These are phyloP conservation scores for Didymella exigua DNA, from an alignment of 2,329 filamentous ascomycete species.

Conservation along the genomic window DNA sequence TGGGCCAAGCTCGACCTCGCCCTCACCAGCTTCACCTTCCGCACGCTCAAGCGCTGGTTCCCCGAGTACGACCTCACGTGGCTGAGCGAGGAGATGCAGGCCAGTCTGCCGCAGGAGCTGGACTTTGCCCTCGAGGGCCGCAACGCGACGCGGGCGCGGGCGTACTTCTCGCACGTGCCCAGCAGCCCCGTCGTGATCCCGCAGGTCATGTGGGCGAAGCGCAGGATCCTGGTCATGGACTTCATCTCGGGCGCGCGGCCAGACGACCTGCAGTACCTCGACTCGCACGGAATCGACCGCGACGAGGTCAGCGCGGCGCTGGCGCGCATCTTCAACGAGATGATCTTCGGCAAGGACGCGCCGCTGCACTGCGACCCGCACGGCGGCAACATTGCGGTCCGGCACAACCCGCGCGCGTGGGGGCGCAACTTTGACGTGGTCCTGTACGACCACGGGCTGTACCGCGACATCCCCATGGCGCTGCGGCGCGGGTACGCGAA, in stretches of 20 bases:
- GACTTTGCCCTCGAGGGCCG: conserved; percentile 85
- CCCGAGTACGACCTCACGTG: conserved; percentile 98
- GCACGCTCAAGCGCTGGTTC: conserved; percentile 88
- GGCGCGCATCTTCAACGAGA: conserved; percentile 95
- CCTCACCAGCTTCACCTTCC: conserved; percentile 87
- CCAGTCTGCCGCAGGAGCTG: conserved; percentile 86
- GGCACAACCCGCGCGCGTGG: conserved; percentile 69
- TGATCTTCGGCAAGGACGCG: conserved; percentile 92
- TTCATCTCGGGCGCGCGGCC: conserved; percentile 84
- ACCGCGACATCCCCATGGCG: conserved; percentile 83
- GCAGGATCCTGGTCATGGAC: conserved; percentile 93
- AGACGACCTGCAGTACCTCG: conserved; percentile 87
- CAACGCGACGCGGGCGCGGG: conserved; percentile 79
- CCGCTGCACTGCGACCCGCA: conserved; percentile 97
- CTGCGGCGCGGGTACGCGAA: conserved; percentile 89
- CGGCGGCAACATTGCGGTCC: conserved; percentile 92
- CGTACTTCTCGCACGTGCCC: conserved; percentile 77
- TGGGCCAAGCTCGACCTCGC: conserved; percentile 89
- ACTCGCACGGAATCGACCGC: conserved; percentile 83
- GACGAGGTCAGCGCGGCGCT: conserved; percentile 94
- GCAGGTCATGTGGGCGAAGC: conserved; percentile 84
- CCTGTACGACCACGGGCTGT: conserved; percentile 95
- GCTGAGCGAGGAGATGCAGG: conserved; percentile 91
- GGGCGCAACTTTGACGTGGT: conserved; percentile 90
- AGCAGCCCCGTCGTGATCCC: conserved; percentile 86